Evolutionary conservation across 2,329 filamentous ascomycete species (phyloP).

Genomic region (Hysterium pulicare): DNA sequence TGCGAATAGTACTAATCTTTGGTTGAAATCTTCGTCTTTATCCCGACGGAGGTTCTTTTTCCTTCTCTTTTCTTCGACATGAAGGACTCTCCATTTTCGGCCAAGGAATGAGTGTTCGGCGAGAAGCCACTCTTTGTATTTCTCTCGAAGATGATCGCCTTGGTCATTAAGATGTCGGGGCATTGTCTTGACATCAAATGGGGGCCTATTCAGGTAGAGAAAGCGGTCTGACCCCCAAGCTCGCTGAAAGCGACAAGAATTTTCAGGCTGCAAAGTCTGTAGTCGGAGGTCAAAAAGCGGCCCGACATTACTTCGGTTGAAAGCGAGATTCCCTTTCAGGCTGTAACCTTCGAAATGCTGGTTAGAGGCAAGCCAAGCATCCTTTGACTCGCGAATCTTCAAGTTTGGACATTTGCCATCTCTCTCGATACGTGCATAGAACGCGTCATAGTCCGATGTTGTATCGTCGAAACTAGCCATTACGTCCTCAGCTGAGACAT

Average conservation of each 20-base stretch:
- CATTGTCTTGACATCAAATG: conserved; percentile 14
- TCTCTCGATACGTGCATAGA: conserved; percentile 18
- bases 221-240: conserved; percentile 41
- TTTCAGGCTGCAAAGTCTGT: conserved; percentile 23
- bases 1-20: conserved; percentile 6
- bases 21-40: conserved; percentile 1
- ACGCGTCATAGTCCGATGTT: conserved; percentile 11
- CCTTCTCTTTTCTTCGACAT: conserved; percentile 35
- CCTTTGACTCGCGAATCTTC: conserved; percentile 11
- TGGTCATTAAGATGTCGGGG: conserved; percentile 14
- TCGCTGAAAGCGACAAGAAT: conserved; percentile 36
- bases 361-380: conserved; percentile 25
- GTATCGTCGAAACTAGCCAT: conserved; percentile 7
- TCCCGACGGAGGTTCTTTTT: conserved; percentile 17
- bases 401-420: conserved; percentile 4
- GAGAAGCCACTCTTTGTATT: conserved; percentile 34
- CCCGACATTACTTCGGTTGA: conserved; percentile 12
- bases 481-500: conserved; percentile 13
- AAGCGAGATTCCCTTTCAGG: conserved; percentile 29
- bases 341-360: conserved; percentile 24
- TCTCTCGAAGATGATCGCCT: conserved; percentile 12
- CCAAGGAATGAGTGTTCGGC: conserved; percentile 39
- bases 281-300: conserved; percentile 25
- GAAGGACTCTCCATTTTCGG: conserved; percentile 40
- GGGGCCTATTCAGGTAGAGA: conserved; percentile 38